These are phyloP conservation scores for Diospyros lotus DNA, from an alignment of 148 eudicot species.

Conservation along the genomic window DNA sequence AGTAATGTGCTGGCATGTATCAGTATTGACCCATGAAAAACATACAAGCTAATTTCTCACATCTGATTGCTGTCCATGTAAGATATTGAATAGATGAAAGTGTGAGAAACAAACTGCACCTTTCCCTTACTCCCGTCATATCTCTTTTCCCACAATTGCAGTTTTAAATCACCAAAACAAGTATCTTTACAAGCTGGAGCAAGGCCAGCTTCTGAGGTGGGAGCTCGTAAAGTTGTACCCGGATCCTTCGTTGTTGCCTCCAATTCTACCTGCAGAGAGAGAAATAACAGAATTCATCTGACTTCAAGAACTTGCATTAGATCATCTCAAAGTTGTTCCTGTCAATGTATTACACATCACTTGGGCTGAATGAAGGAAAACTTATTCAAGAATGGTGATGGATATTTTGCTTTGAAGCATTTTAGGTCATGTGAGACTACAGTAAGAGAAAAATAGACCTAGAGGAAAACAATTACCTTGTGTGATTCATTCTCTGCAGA, in stretches of 20 bases:
- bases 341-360: background rate
- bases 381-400: background rate
- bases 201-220: slow-evolving; percentile 73
- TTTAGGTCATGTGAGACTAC: too few species aligned
- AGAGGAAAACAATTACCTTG: slow-evolving; percentile 32
- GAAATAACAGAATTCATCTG: background rate
- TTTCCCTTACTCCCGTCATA: slow-evolving; percentile 72
- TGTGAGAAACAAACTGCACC: slow-evolving; percentile 30
- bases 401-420: slow-evolving; percentile 8
- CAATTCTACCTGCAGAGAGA: slow-evolving; percentile 58
- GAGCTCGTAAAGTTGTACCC: slow-evolving; percentile 86
- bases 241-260: slow-evolving; percentile 70
- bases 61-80: too few species aligned
- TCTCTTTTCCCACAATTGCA: slow-evolving; percentile 67
- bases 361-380: background rate
- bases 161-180: slow-evolving; percentile 57
- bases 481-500: slow-evolving; percentile 69
- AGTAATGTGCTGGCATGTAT: too few species aligned
- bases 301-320: background rate
- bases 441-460: background rate
- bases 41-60: too few species aligned
- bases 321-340: background rate
- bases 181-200: slow-evolving; percentile 89
- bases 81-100: background rate
- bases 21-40: too few species aligned